Percentiles rank a stretch among this genome's conserved stretches.
phyloP scores from a whole-genome alignment of 1,284 basidiomycete genomes.

The Irpex sp. region DNA sequence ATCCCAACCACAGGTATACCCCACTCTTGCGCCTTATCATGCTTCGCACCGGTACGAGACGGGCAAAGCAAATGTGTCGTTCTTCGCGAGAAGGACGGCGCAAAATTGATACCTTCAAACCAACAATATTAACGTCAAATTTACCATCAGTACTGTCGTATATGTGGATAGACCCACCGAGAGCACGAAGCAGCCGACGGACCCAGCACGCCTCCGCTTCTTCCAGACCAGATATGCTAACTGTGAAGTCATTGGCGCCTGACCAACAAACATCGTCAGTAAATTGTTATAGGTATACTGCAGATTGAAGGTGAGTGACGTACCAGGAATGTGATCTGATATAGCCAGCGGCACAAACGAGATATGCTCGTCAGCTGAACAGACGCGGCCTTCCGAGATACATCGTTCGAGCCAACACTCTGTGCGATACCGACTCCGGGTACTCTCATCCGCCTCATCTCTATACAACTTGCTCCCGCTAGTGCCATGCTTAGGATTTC shows the following conservation, averaged over 20 bases:
- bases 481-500: neutral
- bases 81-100: slow-evolving; percentile 54
- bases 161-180: slow-evolving; percentile 40
- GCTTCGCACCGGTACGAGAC: slow-evolving; percentile 61
- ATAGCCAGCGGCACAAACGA: slow-evolving; percentile 59
- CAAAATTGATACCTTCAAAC: slow-evolving; percentile 48
- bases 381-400: slow-evolving; percentile 63
- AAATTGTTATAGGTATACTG: slow-evolving; percentile 3
- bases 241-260: slow-evolving; percentile 49
- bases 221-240: slow-evolving; percentile 73
- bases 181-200: slow-evolving; percentile 56
- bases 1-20: slow-evolving; percentile 56
- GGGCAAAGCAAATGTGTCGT: slow-evolving; percentile 76
- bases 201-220: slow-evolving; percentile 59
- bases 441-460: slow-evolving; percentile 41
- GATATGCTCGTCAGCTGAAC: slow-evolving; percentile 54
- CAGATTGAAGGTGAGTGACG: slow-evolving; percentile 5
- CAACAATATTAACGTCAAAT: neutral
- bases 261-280: neutral
- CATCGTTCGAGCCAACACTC: slow-evolving; percentile 83
- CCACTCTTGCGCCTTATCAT: slow-evolving; percentile 73
- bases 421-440: slow-evolving; percentile 60
- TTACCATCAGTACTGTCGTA: neutral
- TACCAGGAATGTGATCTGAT: slow-evolving; percentile 48
- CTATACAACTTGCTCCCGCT: slow-evolving; percentile 63